Evolutionary conservation across 2,329 filamentous ascomycete species (phyloP).

Genomic region (Dryadomyces sulphureus): DNA sequence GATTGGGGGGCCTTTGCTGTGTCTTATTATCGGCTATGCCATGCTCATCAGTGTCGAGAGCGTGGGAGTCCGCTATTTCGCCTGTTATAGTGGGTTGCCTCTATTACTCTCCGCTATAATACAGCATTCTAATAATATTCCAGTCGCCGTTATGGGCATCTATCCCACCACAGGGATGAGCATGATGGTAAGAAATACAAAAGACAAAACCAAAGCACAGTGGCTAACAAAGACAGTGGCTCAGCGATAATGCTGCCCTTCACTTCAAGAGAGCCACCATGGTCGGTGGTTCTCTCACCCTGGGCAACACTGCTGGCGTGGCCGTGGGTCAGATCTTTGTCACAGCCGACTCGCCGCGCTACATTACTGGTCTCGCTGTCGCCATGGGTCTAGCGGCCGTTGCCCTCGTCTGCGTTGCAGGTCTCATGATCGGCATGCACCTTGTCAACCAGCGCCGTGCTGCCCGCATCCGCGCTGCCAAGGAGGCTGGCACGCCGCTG

Average conservation of each 20-base stretch:
- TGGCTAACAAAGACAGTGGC: conserved; percentile 17
- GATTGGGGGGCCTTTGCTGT: conserved; percentile 12
- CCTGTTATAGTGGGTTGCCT: conserved; percentile 1
- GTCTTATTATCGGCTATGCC: conserved; percentile 17
- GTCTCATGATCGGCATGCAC: not conserved
- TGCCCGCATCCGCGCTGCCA: not conserved
- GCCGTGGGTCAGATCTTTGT: conserved; percentile 13
- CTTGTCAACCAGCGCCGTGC: not conserved
- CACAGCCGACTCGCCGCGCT: conserved; percentile 11
- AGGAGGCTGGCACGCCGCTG: not conserved
- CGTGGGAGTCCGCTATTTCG: conserved; percentile 13
- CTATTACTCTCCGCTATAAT: not conserved
- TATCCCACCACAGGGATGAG: conserved; percentile 19
- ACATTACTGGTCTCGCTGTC: conserved; percentile 4
- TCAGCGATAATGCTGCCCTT: conserved; percentile 30
- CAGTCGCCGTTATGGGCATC: conserved; percentile 12
- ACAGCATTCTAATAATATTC: not conserved
- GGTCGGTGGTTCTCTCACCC: conserved; percentile 10
- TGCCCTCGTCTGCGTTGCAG: not conserved
- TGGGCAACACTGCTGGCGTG: conserved; percentile 14
- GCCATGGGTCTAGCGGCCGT: not conserved
- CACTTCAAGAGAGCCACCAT: conserved; percentile 33
- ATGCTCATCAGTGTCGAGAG: conserved; percentile 16
- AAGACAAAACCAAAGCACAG: too few relatives aligned
- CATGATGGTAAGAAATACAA: conserved; percentile 14